Conservation (phyloP, 2,329 filamentous ascomycete species). For the Hypocreales sp. region DNA sequence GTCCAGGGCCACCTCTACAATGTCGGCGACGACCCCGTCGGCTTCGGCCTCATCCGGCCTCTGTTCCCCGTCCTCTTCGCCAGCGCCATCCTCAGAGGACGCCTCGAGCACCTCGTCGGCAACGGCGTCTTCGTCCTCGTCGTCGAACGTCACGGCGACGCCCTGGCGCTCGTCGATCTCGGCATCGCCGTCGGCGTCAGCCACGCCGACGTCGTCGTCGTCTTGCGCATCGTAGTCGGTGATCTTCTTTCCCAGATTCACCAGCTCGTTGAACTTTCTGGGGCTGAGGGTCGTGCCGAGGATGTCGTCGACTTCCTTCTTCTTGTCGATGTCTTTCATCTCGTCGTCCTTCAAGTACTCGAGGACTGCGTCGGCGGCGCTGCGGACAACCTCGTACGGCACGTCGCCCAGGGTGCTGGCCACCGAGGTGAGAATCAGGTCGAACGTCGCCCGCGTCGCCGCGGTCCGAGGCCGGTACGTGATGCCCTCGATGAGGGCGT, state of each 20-base stretch:
- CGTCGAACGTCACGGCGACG: slow-evolving; percentile 94
- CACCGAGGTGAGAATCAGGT: slow-evolving; percentile 84
- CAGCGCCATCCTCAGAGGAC: slow-evolving; percentile 67
- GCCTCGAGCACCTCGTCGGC: slow-evolving; percentile 82
- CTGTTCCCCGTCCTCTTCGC: slow-evolving; percentile 45
- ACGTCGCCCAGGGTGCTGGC: slow-evolving; percentile 84
- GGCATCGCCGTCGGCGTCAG: slow-evolving; percentile 46
- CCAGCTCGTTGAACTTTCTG: slow-evolving; percentile 91
- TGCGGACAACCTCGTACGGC: slow-evolving; percentile 77
- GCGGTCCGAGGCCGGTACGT: slow-evolving; percentile 83
- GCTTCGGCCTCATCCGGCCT: slow-evolving; percentile 34
- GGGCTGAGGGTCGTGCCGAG: slow-evolving; percentile 67
- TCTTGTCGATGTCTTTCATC: slow-evolving; percentile 94
- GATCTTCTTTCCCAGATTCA: slow-evolving; percentile 96
- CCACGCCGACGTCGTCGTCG: slow-evolving; percentile 72
- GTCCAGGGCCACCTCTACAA: slow-evolving; percentile 79
- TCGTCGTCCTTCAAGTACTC: slow-evolving; percentile 92
- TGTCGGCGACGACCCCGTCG: slow-evolving; percentile 39
- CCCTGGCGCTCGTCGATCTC: slow-evolving; percentile 91
- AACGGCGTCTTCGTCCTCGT: slow-evolving; percentile 68
- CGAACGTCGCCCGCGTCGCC: slow-evolving; percentile 83
- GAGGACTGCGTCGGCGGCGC: slow-evolving; percentile 80
- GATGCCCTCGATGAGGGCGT: slow-evolving; percentile 80
- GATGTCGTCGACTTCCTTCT: slow-evolving; percentile 92
- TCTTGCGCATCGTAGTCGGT: slow-evolving; percentile 97